Evolutionary conservation across 768 basidiomycete species (phyloP).

Genomic region (Asterophora lycoperdoides): DNA sequence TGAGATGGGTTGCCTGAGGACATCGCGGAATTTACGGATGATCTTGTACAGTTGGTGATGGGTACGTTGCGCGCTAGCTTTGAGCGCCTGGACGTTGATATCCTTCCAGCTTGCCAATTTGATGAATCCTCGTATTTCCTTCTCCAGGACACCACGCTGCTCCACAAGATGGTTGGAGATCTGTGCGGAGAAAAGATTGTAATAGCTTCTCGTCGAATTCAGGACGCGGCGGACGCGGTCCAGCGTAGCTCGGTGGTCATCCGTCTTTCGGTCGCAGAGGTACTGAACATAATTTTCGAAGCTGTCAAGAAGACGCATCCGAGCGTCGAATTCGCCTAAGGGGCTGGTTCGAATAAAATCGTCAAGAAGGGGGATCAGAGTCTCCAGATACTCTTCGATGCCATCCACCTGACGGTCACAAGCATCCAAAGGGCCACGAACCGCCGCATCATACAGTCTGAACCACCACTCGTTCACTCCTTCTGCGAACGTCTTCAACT

Average conservation of each 20-base stretch:
- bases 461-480: slow-evolving; percentile 77
- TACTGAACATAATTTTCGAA: slow-evolving; percentile 53
- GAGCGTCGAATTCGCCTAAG: slow-evolving; percentile 75
- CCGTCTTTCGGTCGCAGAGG: slow-evolving; percentile 31
- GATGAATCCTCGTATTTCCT: slow-evolving; percentile 78
- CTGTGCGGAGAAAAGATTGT: slow-evolving; percentile 50
- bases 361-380: slow-evolving; percentile 74
- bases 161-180: slow-evolving; percentile 46
- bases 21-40: slow-evolving; percentile 87
- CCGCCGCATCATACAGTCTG: slow-evolving; percentile 73
- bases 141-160: slow-evolving; percentile 64
- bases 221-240: slow-evolving; percentile 55
- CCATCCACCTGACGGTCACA: slow-evolving; percentile 32
- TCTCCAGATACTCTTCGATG: slow-evolving; percentile 51
- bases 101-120: slow-evolving; percentile 99
- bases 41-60: slow-evolving; percentile 90
- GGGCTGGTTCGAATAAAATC: slow-evolving; percentile 71
- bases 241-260: slow-evolving; percentile 31
- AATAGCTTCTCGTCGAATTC: slow-evolving; percentile 57
- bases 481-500: slow-evolving; percentile 52
- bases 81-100: slow-evolving; percentile 89
- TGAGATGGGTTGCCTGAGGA: slow-evolving; percentile 69
- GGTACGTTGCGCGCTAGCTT: slow-evolving; percentile 84
- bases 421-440: slow-evolving; percentile 58
- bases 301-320: slow-evolving; percentile 63